Base-by-base conservation (phyloP, 148 eudicot species). In the Chenopodium formosanum region DNA sequence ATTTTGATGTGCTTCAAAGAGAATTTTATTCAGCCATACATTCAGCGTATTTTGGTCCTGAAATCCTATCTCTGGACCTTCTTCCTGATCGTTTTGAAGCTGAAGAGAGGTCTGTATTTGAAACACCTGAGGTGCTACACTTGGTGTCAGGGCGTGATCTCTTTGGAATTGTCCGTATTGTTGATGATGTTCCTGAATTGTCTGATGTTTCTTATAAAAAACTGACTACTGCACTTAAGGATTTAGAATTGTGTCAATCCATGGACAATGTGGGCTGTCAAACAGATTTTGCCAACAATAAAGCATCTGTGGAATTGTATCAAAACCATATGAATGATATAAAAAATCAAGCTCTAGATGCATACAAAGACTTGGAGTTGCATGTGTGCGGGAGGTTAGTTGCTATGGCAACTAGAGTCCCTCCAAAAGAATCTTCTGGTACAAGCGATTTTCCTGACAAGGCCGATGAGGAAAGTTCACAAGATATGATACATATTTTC, bases 81-180 rank as follows among this genome's bases (percentile, higher is more conserved):
- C 97, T 95, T 83, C 99, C 99, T 23, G 92, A 94, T 29, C 82
- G 92, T 63, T 95, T 95, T 81, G 99, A 95, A 89, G 99, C 98
- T 53, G 99, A 95, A 82, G 99, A 90, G 88, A 88, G 99, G 87
- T 94, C 99, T 47, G 82, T 82, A 70, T 64, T 48, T 86, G 92
- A 84, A 65, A 92, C 92, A 53, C 88, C 95, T 73, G 98, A 95
- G 86, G 97, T 95, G 84, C 89, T 95, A 73, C 99, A 94, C 87
- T 89, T 95, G 86, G 99, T 95, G 63, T 92, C 97, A 13, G 99
- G 99, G 65, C 97, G 98, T 72, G 95, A 93, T 82, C 95, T 95
- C 83, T 94, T 94, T 83, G 99, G 99, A 44, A 85, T 90, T 70
- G 91, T 95, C 79, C 85, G 97, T 77, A 81, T 95, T 50, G 87